Percentiles rank a stretch among this genome's conserved stretches.
Evolutionary conservation across 768 basidiomycete genomes (phyloP).

Genomic region (Agaricus blazei): DNA sequence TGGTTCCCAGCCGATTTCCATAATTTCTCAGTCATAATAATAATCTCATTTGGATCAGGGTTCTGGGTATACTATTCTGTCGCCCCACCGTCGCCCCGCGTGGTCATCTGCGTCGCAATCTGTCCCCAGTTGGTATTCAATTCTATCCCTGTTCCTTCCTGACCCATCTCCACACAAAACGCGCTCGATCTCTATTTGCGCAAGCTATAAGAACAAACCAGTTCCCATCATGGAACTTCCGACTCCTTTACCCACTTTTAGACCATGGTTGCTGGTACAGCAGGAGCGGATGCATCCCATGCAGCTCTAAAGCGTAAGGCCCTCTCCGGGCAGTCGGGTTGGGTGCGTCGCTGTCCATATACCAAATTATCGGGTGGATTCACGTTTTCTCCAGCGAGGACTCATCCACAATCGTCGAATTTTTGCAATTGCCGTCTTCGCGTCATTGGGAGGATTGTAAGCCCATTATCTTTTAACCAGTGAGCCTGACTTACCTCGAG

Average conservation of each 20-base stretch:
- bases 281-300: slow-evolving; percentile 22
- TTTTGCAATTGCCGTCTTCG: slow-evolving; percentile 69
- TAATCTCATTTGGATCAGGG: too few relatives aligned
- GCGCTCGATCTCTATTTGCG: slow-evolving; percentile 1
- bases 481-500: neutral
- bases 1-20: too few relatives aligned
- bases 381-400: slow-evolving; percentile 38
- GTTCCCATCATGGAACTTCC: neutral
- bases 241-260: slow-evolving; percentile 8
- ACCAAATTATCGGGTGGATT: neutral
- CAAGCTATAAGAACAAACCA: slow-evolving; percentile 1
- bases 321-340: slow-evolving; percentile 62
- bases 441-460: slow-evolving; percentile 72
- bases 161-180: neutral
- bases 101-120: neutral
- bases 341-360: slow-evolving; percentile 35
- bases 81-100: neutral
- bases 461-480: slow-evolving; percentile 19
- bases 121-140: too few relatives aligned
- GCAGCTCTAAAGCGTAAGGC: slow-evolving; percentile 44
- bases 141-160: too few relatives aligned
- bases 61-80: too few relatives aligned
- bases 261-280: slow-evolving; percentile 43
- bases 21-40: too few relatives aligned
- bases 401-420: slow-evolving; percentile 61